A percentile compares a stretch with the other conserved stretches of the same genome.
Conservation (phyloP, 768 basidiomycete genomes). For the Boletus eberwhitei region DNA sequence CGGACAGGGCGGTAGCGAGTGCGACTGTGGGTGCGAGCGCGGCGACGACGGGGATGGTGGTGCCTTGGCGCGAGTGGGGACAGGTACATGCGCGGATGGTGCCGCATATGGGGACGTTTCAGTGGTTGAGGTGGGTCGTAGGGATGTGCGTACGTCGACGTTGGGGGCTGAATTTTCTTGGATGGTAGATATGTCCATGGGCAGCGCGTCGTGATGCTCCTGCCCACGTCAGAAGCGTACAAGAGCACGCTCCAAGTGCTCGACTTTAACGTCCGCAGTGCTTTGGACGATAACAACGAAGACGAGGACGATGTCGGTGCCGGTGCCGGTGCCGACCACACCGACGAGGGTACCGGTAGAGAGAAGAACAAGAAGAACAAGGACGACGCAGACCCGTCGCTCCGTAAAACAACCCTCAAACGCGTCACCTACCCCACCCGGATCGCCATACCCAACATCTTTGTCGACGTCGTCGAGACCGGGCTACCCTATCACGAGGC, state of each 20-base stretch:
- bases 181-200: conserved; percentile 41
- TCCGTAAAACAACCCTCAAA: background rate
- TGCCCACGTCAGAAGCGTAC: conserved; percentile 5
- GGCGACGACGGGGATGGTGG: background rate
- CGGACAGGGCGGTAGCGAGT: background rate
- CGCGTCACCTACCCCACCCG: conserved; percentile 11
- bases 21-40: background rate
- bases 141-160: no score
- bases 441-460: conserved; percentile 18
- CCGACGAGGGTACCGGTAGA: no score
- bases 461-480: conserved; percentile 26
- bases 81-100: conserved; percentile 33
- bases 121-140: conserved; percentile 38
- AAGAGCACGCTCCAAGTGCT: conserved; percentile 22
- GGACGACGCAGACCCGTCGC: background rate
- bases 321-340: background rate
- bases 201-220: conserved; percentile 33
- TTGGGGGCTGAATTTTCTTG: background rate
- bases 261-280: conserved; percentile 30
- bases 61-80: conserved; percentile 41
- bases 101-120: conserved; percentile 26
- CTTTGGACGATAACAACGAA: background rate
- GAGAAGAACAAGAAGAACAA: background rate
- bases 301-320: no score
- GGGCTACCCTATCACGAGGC: conserved; percentile 32